phyloP scores from a whole-genome alignment of 2,329 filamentous ascomycete species.

The Ambrosiella cleistominuta region DNA sequence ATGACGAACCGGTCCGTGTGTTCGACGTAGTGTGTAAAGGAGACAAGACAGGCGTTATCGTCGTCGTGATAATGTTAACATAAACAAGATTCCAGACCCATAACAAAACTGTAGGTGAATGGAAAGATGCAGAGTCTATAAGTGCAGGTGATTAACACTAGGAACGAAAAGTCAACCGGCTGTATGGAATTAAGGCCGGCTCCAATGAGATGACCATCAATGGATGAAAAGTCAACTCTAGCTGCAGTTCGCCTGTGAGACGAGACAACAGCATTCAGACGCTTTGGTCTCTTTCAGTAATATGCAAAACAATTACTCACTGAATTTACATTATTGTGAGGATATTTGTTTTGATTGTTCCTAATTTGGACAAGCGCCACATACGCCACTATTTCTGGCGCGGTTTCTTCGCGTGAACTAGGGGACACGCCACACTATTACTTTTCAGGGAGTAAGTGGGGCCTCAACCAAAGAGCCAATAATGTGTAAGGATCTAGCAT shows the following conservation, averaged over 20 bases:
- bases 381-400: not conserved
- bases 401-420: conserved; percentile 8
- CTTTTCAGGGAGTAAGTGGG: not conserved
- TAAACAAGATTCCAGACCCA: not conserved
- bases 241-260: conserved; percentile 4
- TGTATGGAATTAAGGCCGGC: not conserved
- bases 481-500: conserved; percentile 2
- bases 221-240: not conserved
- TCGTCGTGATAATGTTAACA: not conserved
- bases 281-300: not conserved
- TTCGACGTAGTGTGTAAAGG: not conserved
- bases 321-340: conserved; percentile 1
- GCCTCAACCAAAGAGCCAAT: not conserved
- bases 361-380: conserved; percentile 9
- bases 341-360: conserved; percentile 12
- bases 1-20: not conserved
- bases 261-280: not conserved
- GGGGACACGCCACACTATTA: conserved; percentile 1
- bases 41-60: not conserved
- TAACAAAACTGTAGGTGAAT: not conserved
- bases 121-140: not conserved
- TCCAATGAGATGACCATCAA: not conserved
- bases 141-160: not conserved
- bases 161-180: not conserved
- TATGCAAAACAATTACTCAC: not conserved